phyloP scores from a whole-genome alignment of 1,284 basidiomycete genomes.

The Cystobasidium slooffiae region DNA sequence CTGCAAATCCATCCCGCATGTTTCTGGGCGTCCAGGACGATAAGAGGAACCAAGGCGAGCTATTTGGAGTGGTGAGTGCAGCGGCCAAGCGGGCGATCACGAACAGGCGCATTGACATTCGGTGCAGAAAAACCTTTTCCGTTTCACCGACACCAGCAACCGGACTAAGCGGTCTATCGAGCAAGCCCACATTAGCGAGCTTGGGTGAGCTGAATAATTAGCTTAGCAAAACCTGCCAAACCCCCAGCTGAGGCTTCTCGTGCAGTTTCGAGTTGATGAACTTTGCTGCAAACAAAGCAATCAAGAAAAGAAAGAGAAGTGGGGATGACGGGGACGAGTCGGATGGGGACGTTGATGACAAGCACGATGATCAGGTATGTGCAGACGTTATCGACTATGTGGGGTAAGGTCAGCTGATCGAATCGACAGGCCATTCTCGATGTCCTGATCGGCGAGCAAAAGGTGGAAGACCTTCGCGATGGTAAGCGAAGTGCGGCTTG shows the following conservation, averaged over 20 bases:
- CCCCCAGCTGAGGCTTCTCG: not conserved
- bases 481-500: not conserved
- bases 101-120: not conserved
- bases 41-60: constrained; percentile 45
- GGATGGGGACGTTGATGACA: constrained; percentile 7
- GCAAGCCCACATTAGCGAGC: constrained; percentile 38
- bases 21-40: constrained; percentile 51
- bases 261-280: constrained; percentile 27
- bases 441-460: constrained; percentile 17
- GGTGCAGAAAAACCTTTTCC: constrained; percentile 43
- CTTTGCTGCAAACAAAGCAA: not conserved
- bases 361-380: constrained; percentile 24
- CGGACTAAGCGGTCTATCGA: constrained; percentile 36
- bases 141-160: constrained; percentile 17
- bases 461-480: constrained; percentile 1
- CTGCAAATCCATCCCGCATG: constrained; percentile 46
- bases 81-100: not conserved
- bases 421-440: constrained; percentile 13
- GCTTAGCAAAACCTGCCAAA: not conserved
- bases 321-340: constrained; percentile 13
- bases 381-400: no score
- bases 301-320: constrained; percentile 20
- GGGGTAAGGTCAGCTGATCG: not conserved
- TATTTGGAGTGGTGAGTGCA: constrained; percentile 44
- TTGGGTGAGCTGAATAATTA: constrained; percentile 7